A percentile compares a stretch with the other conserved stretches of the same genome.
phyloP scores from a whole-genome alignment of 495 filamentous ascomycete genomes.

The Penicillium parvum region DNA sequence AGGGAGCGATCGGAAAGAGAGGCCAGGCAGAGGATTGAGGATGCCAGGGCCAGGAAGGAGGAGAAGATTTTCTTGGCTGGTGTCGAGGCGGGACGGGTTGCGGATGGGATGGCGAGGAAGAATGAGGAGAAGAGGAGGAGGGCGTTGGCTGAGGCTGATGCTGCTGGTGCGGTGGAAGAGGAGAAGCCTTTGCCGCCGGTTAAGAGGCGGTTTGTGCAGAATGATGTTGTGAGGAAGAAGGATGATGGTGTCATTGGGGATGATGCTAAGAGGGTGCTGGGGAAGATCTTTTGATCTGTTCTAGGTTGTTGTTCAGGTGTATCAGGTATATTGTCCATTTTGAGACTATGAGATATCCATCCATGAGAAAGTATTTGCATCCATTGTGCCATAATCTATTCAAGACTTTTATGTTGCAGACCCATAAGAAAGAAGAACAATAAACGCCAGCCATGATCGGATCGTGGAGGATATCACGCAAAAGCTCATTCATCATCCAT shows the following conservation, averaged over 20 bases:
- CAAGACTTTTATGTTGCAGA: conserved; percentile 16
- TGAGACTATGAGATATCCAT: not conserved
- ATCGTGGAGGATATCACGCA: conserved; percentile 28
- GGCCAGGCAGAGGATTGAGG: conserved; percentile 73
- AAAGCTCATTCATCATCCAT: conserved; percentile 49
- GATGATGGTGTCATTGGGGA: conserved; percentile 50
- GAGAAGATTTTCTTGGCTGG: conserved; percentile 79
- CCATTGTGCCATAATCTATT: conserved; percentile 9
- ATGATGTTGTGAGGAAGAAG: conserved; percentile 47
- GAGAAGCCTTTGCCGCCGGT: conserved; percentile 29
- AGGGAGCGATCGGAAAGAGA: conserved; percentile 80
- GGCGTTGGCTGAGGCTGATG: conserved; percentile 19
- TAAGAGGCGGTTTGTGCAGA: conserved; percentile 72
- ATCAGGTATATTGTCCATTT: not conserved
- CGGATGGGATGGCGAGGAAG: conserved; percentile 64
- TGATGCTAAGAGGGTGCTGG: conserved; percentile 71
- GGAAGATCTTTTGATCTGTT: conserved; percentile 62
- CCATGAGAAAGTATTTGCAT: not conserved
- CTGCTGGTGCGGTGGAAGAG: conserved; percentile 12
- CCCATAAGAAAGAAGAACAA: conserved; percentile 11
- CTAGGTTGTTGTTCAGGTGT: no score
- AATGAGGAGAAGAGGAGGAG: conserved; percentile 55
- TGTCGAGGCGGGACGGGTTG: conserved; percentile 76
- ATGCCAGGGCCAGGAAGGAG: conserved; percentile 71
- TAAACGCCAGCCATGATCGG: conserved; percentile 32